Conservation (phyloP, 1,139 yeast genomes). For the Geotrichum macrosporum region DNA sequence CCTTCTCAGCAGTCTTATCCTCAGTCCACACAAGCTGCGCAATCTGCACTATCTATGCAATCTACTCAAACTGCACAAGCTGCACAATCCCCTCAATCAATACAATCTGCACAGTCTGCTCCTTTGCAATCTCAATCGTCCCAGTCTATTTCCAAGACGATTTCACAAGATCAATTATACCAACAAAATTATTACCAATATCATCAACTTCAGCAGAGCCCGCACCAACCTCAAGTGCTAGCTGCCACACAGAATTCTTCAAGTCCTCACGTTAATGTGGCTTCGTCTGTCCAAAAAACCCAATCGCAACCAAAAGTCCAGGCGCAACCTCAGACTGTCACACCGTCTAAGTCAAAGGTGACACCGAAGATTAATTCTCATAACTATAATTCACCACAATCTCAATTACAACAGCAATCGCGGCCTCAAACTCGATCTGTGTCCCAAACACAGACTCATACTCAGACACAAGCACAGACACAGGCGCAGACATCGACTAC, state of each 20-base stretch:
- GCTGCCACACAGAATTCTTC: not conserved
- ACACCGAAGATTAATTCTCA: too few relatives aligned
- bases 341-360: too few relatives aligned
- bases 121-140: not conserved
- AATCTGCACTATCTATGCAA: too few relatives aligned
- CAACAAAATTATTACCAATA: conserved; percentile 8
- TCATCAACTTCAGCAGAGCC: conserved; percentile 11
- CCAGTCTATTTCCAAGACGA: not conserved
- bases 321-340: not conserved
- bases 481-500: too few relatives aligned
- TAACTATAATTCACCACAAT: too few relatives aligned
- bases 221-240: not conserved
- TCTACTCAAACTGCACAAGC: not conserved
- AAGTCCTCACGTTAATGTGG: not conserved
- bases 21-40: not conserved
- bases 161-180: conserved; percentile 3
- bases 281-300: not conserved
- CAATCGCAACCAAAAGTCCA: not conserved
- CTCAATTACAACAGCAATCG: too few relatives aligned
- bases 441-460: not conserved
- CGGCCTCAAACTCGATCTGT: too few relatives aligned
- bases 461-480: conserved; percentile 4
- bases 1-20: conserved; percentile 12
- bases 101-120: not conserved
- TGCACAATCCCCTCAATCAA: too few relatives aligned